These are phyloP conservation scores for Zopfochytrium polystomum DNA, from an alignment of 371 early-diverging fungal species.

Conservation along the genomic window DNA sequence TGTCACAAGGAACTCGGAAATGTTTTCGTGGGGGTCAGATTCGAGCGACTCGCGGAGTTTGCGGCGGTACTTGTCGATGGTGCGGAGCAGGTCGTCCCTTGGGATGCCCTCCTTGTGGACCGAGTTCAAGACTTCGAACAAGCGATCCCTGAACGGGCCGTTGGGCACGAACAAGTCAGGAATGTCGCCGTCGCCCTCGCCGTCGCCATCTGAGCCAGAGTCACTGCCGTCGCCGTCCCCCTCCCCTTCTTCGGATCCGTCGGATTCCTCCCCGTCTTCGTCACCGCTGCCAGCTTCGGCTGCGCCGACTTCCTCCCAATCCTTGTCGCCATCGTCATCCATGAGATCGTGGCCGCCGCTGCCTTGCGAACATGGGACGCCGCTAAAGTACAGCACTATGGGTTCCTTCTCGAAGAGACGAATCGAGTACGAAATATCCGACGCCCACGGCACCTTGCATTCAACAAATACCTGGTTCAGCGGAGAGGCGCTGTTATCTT, in stretches of 20 bases:
- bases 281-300: constrained; percentile 28
- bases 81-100: constrained; percentile 18
- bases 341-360: constrained; percentile 17
- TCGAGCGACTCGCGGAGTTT: constrained; percentile 56
- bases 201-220: constrained; percentile 17
- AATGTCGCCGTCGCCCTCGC: constrained; percentile 26
- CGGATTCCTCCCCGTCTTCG: constrained; percentile 12
- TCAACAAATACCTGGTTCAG: constrained; percentile 63
- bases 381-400: constrained; percentile 55
- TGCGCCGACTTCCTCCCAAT: constrained; percentile 3
- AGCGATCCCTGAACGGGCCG: no score
- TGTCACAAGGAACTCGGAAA: constrained; percentile 49
- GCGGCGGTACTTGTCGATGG: constrained; percentile 42
- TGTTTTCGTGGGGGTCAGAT: constrained; percentile 60
- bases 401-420: constrained; percentile 48
- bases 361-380: constrained; percentile 49
- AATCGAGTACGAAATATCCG: constrained; percentile 58
- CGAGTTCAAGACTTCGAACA: constrained; percentile 9
- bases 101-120: constrained; percentile 2
- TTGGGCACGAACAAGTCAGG: no score
- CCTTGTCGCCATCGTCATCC: constrained; percentile 17
- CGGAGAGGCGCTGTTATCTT: constrained; percentile 57
- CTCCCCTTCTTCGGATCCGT: constrained; percentile 24
- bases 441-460: constrained; percentile 52
- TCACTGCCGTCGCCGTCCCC: constrained; percentile 26